phyloP scores from a whole-genome alignment of 768 basidiomycete genomes.

The Gymnopilus junonius region DNA sequence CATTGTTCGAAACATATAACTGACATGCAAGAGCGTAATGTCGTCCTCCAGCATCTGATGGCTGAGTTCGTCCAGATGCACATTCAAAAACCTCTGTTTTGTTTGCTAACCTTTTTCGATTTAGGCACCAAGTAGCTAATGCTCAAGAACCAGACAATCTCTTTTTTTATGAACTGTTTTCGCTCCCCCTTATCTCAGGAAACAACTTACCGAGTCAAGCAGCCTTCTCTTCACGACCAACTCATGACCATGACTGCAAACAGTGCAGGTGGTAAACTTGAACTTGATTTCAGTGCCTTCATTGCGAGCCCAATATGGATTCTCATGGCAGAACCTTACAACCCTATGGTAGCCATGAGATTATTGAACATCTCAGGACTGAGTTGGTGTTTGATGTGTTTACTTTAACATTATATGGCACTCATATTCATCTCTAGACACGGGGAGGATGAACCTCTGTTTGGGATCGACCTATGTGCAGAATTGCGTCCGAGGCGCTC shows the following conservation, averaged over 20 bases:
- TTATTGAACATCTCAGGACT: not conserved
- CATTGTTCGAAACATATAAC: not conserved
- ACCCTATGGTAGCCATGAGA: not conserved
- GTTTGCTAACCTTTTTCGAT: not conserved
- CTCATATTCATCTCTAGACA: not conserved
- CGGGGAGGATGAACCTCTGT: not conserved
- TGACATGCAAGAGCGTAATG: not conserved
- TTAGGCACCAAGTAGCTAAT: constrained; percentile 1
- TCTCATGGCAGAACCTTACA: not conserved
- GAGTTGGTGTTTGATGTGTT: not conserved
- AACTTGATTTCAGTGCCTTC: not conserved
- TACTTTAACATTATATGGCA: not conserved
- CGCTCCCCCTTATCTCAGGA: not conserved
- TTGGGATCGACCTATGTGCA: not conserved
- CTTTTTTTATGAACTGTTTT: constrained; percentile 8
- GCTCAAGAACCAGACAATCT: constrained; percentile 9
- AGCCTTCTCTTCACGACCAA: not conserved
- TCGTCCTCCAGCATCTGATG: not conserved
- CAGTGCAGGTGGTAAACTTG: not conserved
- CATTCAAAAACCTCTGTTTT: not conserved
- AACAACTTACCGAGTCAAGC: not conserved
- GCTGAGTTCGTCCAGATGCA: not conserved
- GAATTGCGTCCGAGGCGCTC: not conserved
- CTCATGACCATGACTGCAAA: not conserved
- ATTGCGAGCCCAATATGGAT: not conserved